Percentiles rank a stretch among this genome's conserved stretches.
Conservation (phyloP, 768 basidiomycete genomes). For the Leccinellum luteum region DNA sequence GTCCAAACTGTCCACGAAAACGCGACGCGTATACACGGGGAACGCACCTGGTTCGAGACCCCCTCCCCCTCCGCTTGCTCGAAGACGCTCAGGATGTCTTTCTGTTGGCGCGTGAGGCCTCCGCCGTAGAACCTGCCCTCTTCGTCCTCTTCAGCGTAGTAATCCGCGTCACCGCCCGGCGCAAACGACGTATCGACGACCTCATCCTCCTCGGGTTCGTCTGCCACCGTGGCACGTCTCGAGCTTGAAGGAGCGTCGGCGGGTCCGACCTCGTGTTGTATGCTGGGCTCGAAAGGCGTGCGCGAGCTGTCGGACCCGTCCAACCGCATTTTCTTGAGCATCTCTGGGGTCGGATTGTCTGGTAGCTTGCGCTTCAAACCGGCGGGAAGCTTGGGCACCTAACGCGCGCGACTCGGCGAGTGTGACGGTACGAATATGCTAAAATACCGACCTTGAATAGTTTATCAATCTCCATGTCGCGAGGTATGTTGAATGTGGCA, state of each 20-base stretch:
- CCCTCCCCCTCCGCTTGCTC: constrained; percentile 68
- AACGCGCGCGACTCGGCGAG: neutral
- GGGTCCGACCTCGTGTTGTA: constrained; percentile 3
- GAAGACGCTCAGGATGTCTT: constrained; percentile 94
- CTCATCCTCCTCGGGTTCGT: constrained; percentile 37
- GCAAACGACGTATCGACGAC: constrained; percentile 51
- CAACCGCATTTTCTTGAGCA: constrained; percentile 76
- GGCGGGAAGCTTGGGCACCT: constrained; percentile 68
- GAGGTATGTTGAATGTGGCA: neutral
- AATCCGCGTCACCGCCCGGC: constrained; percentile 86
- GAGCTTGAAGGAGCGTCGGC: constrained; percentile 24
- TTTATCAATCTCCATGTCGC: constrained; percentile 48
- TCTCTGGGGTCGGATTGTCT: constrained; percentile 74
- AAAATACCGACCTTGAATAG: constrained; percentile 42
- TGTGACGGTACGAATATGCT: neutral
- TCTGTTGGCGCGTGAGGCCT: constrained; percentile 89
- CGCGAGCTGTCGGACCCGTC: constrained; percentile 33
- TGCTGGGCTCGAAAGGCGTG: constrained; percentile 5
- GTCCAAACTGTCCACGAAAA: neutral
- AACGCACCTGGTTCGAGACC: constrained; percentile 64
- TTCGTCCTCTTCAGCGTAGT: constrained; percentile 87
- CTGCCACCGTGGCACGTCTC: constrained; percentile 56
- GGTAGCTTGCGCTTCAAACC: constrained; percentile 73
- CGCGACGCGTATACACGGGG: neutral
- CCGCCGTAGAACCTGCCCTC: constrained; percentile 94